Evolutionary conservation across 805 yeast genomes (phyloP).

Genomic region (Clavispora santaluciae): DNA sequence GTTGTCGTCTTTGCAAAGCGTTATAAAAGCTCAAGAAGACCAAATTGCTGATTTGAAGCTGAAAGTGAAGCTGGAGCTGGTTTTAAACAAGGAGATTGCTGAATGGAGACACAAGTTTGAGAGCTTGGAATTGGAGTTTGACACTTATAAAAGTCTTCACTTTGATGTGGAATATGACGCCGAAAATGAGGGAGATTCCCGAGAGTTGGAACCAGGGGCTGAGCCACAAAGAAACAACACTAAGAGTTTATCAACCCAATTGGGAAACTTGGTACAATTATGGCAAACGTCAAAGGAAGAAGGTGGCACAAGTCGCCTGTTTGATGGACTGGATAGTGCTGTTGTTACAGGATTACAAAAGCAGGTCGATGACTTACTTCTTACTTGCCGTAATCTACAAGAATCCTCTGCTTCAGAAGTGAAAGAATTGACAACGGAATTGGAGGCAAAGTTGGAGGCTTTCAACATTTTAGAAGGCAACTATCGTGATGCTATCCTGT

Average conservation of each 20-base stretch:
- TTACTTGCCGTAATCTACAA: constrained; percentile 41
- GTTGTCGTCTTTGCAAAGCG: constrained; percentile 46
- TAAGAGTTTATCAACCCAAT: constrained; percentile 29
- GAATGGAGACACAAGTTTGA: constrained; percentile 47
- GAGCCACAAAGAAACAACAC: constrained; percentile 21
- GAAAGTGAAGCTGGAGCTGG: constrained; percentile 41
- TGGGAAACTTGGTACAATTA: constrained; percentile 30
- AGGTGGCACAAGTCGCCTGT: constrained; percentile 5
- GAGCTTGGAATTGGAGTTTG: constrained; percentile 39
- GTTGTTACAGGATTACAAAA: constrained; percentile 42
- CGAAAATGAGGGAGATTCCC: constrained; percentile 21
- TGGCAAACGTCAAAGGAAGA: constrained; percentile 23
- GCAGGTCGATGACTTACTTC: constrained; percentile 53
- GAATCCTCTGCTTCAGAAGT: constrained; percentile 33
- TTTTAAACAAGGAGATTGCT: constrained; percentile 40
- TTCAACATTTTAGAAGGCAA: constrained; percentile 51
- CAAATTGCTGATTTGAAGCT: constrained; percentile 37
- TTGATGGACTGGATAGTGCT: constrained; percentile 11
- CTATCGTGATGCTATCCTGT: constrained; percentile 65
- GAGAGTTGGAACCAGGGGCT: constrained; percentile 7
- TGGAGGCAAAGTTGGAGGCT: constrained; percentile 23
- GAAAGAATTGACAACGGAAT: constrained; percentile 24
- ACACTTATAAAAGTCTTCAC: constrained; percentile 33
- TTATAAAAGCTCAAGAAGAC: constrained; percentile 50
- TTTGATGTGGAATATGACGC: constrained; percentile 26